Evolutionary conservation across 306 rosid genomes (phyloP).

Genomic region (Malus domestica): ASM211411v1 NC_041793.1:31267501-31268000

Average conservation of each 20-base stretch:
- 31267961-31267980: neutral
- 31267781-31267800: too few relatives aligned
- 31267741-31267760: neutral
- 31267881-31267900: neutral
- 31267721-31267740: neutral
- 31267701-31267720: neutral
- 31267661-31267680: neutral
- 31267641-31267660: neutral
- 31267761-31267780: neutral
- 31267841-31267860: too few relatives aligned
- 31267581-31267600: neutral
- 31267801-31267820: too few relatives aligned
- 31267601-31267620: neutral
- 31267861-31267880: neutral
- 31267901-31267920: too few relatives aligned
- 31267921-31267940: neutral
- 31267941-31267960: neutral
- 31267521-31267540: neutral
- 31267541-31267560: too few relatives aligned
- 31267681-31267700: neutral
- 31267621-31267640: too few relatives aligned
- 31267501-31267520: neutral
- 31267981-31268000: neutral
- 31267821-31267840: neutral
- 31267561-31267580: neutral